phyloP scores from a whole-genome alignment of 78 protist species.

The Isochrysis galbana region DNA sequence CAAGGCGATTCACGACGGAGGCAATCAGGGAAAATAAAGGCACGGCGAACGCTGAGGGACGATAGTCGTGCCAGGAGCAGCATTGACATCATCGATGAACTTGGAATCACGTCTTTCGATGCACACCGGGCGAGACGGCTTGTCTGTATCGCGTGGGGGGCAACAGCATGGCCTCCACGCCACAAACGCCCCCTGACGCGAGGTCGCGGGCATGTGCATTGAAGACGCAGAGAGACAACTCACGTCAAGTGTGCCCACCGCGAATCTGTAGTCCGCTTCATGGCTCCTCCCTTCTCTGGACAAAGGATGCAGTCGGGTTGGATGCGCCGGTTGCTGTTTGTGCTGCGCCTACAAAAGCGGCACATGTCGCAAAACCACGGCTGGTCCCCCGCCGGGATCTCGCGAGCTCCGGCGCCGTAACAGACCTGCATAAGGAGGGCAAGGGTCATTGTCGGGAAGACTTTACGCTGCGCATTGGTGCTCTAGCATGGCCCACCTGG shows the following conservation, averaged over 20 bases:
- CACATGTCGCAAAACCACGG: conserved; percentile 47
- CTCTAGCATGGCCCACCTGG: conserved; percentile 26
- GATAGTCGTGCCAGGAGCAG: no score
- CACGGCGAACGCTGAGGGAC: no score
- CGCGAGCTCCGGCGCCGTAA: conserved; percentile 36
- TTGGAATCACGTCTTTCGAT: no score
- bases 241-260: conserved; percentile 45
- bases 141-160: no score
- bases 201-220: no score
- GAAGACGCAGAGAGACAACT: no score
- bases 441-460: not conserved
- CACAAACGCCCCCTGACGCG: no score
- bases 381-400: conserved; percentile 37
- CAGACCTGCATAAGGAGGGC: not conserved
- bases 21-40: no score
- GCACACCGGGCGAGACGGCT: no score
- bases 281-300: conserved; percentile 45
- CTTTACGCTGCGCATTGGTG: not conserved
- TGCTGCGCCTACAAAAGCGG: not conserved
- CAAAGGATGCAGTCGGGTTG: conserved; percentile 29
- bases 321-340: not conserved
- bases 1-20: no score
- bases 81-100: no score
- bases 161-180: no score
- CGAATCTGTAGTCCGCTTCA: conserved; percentile 35